Evolutionary conservation across 176 grass and related monocot genomes (phyloP), one percentile per base, ranked within the genome.

Genomic region (Ensete ventricosum): DNA sequence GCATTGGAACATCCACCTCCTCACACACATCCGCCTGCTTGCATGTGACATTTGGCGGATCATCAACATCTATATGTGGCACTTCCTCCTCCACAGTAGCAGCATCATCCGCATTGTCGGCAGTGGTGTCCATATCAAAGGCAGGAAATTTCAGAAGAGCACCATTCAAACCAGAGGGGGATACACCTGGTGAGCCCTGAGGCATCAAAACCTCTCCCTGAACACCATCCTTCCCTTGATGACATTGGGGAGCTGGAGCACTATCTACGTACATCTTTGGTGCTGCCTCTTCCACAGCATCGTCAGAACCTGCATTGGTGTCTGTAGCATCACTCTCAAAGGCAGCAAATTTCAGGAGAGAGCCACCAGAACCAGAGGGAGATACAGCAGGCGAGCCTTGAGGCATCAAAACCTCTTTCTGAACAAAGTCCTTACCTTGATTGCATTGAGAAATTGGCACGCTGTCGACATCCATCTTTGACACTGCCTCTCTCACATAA

Each of bases 1-100:
- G 1, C 21, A 76, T 14, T 21, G 9, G 17, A 5, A 48, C 64
- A 53, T 9, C 64, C n/a, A 22, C 77, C 43, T 84, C 78, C 77
- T 55, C 78, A 54, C 80, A 64, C 1, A 14, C 52, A 11, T 43
- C 34, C 4, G 25, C 51, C 17, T 3, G 57, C 58, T 68, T 48
- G 9, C n/a, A 26, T 16, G 22, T 11, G 19, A 67, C 3, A 17
- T 11, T 14, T 29, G 53, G n/a, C 4, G 5, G 34, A 65, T 23
- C 26, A 26, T 65, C 9, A 11, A 25, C 63, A 26, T 65, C 63
- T 23, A 65, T 27, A 23, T 29, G 11, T 26, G 12, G 2, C 62
- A 24, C n/a, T 65, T 24, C 63, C 22, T 77, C 21, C 26, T 67
- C 75, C 62, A 54, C 21, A 50, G 50, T 48, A 60, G 23, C 24